Base-by-base conservation (phyloP, 2,329 filamentous ascomycete genomes). In the Tolypocladium endophyticum region DNA sequence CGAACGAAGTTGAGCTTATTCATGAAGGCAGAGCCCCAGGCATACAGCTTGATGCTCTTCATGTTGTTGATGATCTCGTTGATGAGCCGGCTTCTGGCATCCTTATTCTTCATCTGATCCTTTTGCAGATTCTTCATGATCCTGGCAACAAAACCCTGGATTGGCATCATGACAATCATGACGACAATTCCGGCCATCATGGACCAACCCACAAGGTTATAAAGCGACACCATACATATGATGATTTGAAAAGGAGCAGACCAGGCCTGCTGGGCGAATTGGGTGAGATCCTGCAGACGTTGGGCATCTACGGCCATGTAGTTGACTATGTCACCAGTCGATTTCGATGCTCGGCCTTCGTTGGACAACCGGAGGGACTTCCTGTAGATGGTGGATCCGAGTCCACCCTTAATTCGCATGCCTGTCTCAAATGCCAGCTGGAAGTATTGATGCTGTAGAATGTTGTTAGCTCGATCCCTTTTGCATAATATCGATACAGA, bases 301-400 rank as follows among this genome's bases (percentile, higher is more conserved):
- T 99, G 94, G 18, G 93, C 93, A 71, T 99, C 94, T 12, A 99
- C 93, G 54, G 95, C 94, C 93, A 99, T 99, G 75, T 96, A 94
- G 71, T 99, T 99, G 72, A 99, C 94, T 69, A 99, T 97, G 69
- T 99, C 95, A 60, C 94, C 94, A 0, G 94, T 99, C 0, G 90
- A 90, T 76, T 97, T 97, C 53, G 86, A 76, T 2, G 92, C 83
- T 58, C 93, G 85, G 11, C 94, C 94, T 75, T 99, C 94, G 67
- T 96, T 97, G 6, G 93, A 97, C 23, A 99, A 80, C 64, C 85
- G 87, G 63, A 97, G 81, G 0, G 92, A 89, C 76, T 99, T 99
- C 61, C 87, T 84, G 73, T 99, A 99, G 64, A 99, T 97, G 60
- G 92, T 85, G 1, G 93, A 89, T 8, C 90, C 93, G 63, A 99